phyloP scores from a whole-genome alignment of 202 grass and related monocot genomes.

The Carex sylvatica region DNA sequence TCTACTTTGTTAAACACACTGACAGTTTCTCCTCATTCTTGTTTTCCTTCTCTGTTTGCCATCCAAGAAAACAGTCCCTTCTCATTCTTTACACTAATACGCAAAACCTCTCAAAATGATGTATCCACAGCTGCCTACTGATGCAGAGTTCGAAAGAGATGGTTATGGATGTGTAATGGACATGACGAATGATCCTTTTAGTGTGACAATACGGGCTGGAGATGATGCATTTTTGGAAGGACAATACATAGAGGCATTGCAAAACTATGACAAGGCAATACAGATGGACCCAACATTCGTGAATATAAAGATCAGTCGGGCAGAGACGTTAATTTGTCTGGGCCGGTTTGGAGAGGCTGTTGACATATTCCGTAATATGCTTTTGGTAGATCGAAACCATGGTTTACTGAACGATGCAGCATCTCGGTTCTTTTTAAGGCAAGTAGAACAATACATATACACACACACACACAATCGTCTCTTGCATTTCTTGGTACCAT shows the following conservation, averaged over 20 bases:
- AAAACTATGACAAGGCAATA: neutral
- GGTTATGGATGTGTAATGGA: conserved; percentile 7
- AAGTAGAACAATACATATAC: neutral
- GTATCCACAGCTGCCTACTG: too few relatives aligned
- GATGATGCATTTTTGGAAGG: neutral
- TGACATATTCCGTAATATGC: neutral
- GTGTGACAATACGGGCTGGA: neutral
- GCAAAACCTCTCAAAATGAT: too few relatives aligned
- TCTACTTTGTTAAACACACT: neutral
- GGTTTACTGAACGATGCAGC: neutral
- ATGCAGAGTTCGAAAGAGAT: neutral
- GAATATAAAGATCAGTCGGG: neutral
- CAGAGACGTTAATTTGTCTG: conserved; percentile 1
- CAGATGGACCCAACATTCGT: neutral
- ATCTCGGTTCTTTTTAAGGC: conserved; percentile 8
- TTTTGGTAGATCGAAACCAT: neutral
- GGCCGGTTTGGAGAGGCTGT: neutral
- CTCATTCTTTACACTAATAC: neutral
- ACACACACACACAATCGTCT: neutral
- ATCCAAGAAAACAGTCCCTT: neutral
- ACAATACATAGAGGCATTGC: neutral
- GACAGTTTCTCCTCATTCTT: neutral
- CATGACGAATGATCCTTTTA: neutral
- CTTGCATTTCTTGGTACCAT: neutral
- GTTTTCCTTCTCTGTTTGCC: neutral